A percentile compares a stretch with the other conserved stretches of the same genome.
Evolutionary conservation across 23 red algal species (phyloP).

Genomic region (Gracilariopsis chorda): DNA sequence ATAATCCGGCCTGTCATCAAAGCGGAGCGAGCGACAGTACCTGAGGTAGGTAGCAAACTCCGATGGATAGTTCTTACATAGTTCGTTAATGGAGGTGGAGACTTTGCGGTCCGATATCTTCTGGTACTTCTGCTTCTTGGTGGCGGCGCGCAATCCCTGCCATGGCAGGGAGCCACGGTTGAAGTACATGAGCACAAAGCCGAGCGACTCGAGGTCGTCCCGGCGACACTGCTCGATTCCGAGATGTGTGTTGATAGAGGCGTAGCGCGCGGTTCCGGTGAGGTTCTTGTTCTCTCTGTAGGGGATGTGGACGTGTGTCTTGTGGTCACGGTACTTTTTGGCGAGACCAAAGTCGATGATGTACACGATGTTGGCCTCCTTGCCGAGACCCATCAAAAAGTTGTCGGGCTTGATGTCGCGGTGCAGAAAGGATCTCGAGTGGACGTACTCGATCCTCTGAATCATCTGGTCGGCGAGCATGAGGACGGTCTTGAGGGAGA

Average conservation of each 20-base stretch:
- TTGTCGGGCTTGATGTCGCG: constrained; percentile 99
- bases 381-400: constrained; percentile 97
- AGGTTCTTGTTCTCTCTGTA: constrained; percentile 99
- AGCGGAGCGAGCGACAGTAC: constrained; percentile 94
- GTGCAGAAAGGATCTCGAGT: constrained; percentile 93
- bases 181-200: constrained; percentile 99
- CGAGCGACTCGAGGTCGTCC: constrained; percentile 98
- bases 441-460: constrained; percentile 96
- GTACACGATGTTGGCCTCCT: constrained; percentile 90
- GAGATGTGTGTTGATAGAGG: constrained; percentile 98
- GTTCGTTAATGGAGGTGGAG: constrained; percentile 87
- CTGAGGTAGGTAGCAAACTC: constrained; percentile 95
- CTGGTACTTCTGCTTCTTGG: constrained; percentile 99
- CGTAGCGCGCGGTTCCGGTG: constrained; percentile 97
- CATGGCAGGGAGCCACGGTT: constrained; percentile 95
- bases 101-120: constrained; percentile 98
- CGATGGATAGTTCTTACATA: constrained; percentile 86
- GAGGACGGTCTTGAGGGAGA: constrained; percentile 97
- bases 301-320: constrained; percentile 96
- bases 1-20: constrained; percentile 96
- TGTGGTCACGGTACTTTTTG: constrained; percentile 99
- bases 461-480: constrained; percentile 99
- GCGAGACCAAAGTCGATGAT: constrained; percentile 99
- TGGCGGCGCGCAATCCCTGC: constrained; percentile 95
- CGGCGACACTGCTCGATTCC: constrained; percentile 97